phyloP scores from a whole-genome alignment of 2,329 filamentous ascomycete genomes.

The Alternaria arbusti region DNA sequence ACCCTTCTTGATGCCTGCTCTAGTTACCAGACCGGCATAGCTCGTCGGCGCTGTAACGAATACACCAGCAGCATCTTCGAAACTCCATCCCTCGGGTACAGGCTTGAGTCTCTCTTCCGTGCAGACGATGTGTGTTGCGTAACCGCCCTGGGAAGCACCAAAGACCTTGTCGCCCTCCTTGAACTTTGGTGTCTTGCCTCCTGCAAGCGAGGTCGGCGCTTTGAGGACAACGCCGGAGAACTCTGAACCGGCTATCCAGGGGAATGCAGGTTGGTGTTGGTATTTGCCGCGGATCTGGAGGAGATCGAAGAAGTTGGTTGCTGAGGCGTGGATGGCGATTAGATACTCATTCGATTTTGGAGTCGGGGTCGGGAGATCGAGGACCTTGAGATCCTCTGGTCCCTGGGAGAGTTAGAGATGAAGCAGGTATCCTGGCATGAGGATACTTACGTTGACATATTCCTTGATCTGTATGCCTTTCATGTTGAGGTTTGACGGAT shows the following conservation, averaged over 20 bases:
- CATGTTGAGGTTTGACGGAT: slow-evolving; percentile 57
- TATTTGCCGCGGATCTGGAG: slow-evolving; percentile 96
- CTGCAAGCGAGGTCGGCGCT: slow-evolving; percentile 61
- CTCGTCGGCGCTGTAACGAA: slow-evolving; percentile 93
- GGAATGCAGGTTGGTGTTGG: slow-evolving; percentile 86
- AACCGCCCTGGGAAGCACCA: slow-evolving; percentile 84
- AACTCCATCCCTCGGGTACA: slow-evolving; percentile 81
- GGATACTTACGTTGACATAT: slow-evolving; percentile 70
- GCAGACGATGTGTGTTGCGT: slow-evolving; percentile 76
- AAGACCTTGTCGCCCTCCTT: slow-evolving; percentile 84
- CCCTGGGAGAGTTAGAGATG: slow-evolving; percentile 58
- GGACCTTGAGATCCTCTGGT: slow-evolving; percentile 78
- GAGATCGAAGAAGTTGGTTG: slow-evolving; percentile 97
- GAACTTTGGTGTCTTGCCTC: slow-evolving; percentile 63
- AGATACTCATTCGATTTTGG: slow-evolving; percentile 79
- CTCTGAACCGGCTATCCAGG: slow-evolving; percentile 86
- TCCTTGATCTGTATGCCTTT: slow-evolving; percentile 74
- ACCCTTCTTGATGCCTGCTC: slow-evolving; percentile 73
- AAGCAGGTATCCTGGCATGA: no score
- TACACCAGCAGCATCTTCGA: slow-evolving; percentile 82
- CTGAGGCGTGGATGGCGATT: slow-evolving; percentile 83
- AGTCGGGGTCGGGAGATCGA: slow-evolving; percentile 74
- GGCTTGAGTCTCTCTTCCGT: slow-evolving; percentile 72
- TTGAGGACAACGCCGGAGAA: slow-evolving; percentile 81
- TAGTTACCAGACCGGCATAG: slow-evolving; percentile 80